These are phyloP conservation scores for Bathelium albidoporum DNA, from an alignment of 495 filamentous ascomycete genomes.

Conservation along the genomic window DNA sequence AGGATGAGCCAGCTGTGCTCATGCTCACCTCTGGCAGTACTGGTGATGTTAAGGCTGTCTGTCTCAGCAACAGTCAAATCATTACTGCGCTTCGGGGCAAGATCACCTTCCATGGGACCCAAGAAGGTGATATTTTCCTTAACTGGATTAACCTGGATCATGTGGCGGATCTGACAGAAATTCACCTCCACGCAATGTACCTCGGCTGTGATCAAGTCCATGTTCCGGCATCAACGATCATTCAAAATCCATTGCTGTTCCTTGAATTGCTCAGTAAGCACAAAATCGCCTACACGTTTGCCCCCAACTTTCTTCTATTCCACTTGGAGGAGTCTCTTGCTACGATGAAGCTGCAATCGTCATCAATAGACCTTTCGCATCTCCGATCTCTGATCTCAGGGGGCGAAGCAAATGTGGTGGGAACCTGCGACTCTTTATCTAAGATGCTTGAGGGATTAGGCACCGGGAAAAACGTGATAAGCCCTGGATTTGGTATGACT, in stretches of 20 bases:
- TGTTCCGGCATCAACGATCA: conserved; percentile 32
- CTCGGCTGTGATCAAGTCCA: conserved; percentile 39
- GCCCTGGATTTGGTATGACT: neutral
- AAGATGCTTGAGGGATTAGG: neutral
- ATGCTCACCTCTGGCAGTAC: conserved; percentile 52
- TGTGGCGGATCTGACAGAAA: conserved; percentile 41
- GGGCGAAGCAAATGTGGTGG: neutral
- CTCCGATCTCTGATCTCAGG: neutral
- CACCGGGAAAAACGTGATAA: neutral
- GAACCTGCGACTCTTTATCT: neutral
- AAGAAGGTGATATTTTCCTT: conserved; percentile 26
- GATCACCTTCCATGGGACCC: neutral
- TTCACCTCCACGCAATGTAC: conserved; percentile 40
- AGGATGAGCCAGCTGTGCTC: conserved; percentile 27
- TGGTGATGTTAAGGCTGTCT: conserved; percentile 45
- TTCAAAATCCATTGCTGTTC: conserved; percentile 33
- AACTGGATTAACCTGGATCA: conserved; percentile 48
- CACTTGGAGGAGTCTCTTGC: neutral
- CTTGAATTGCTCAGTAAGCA: conserved; percentile 35
- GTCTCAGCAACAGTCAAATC: conserved; percentile 37
- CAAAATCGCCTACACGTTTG: conserved; percentile 39
- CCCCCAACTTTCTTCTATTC: conserved; percentile 47
- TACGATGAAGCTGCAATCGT: neutral
- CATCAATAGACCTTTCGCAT: neutral
- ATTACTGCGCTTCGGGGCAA: conserved; percentile 40